Base-by-base conservation (phyloP, 2,329 filamentous ascomycete genomes). In the Colletotrichum shisoi region DNA sequence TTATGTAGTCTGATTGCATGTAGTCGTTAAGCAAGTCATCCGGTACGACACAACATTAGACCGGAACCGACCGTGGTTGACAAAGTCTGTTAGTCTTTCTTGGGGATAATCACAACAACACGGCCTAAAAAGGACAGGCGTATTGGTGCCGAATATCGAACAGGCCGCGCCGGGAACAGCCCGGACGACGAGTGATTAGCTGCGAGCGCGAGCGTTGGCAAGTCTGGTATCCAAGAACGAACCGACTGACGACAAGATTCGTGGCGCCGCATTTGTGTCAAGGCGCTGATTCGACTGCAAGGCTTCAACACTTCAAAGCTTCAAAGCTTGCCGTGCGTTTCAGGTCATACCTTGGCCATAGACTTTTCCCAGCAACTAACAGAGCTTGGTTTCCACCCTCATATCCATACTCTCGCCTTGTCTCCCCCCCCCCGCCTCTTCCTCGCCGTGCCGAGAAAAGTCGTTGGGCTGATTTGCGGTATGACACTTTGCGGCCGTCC, bases 221-320 rank as follows among this genome's bases (percentile, higher is more conserved):
- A 12, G 40, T 21, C 2, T 21, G 8, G 57, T 34, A 31, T 31
- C n/a, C 31, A 24, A 37, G 31, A 21, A 42, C 40, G 42, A 49
- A 31, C n/a, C 12, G 40, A 19, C 31, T 31, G 51, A 17, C 39
- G 31, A 45, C 45, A 37, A n/a, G 12, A 57, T 34, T 21, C 40
- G n/a, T 53, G 15, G 19, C 48, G 27, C 24, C 21, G 59, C 60
- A 42, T 63, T 63, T n/a, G 40, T 48, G 64, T 67, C 64, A 63
- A 44, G 64, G 60, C 60, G 60, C 39, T 31, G 49, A 63, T 42
- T 46, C 49, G 15, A 34, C 17, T 24, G 31, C 2, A 34, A 34
- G 7, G 31, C 27, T 37, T 13, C 53, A 53, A 53, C 24, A 27
- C 24, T 27, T 27, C 24, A 34, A 34, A 34, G 31, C 27, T 37